Evolutionary conservation across 768 basidiomycete species (phyloP).

Genomic region (Lactarius hatsudake): DNA sequence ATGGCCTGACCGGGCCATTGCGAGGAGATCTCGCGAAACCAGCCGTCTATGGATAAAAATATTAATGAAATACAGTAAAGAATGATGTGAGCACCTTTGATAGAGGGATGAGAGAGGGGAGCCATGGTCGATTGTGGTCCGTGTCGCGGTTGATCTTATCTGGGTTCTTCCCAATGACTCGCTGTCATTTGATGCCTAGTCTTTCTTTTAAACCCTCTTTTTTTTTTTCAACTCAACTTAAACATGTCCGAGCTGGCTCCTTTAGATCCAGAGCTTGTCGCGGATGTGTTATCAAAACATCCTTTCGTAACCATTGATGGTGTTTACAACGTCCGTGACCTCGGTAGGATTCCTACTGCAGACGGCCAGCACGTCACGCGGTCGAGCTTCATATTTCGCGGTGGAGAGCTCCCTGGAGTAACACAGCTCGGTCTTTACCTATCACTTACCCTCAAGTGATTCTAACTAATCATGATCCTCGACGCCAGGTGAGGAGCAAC

Average conservation of each 20-base stretch:
- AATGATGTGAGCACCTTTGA: slow-evolving; percentile 32
- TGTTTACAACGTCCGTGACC: slow-evolving; percentile 71
- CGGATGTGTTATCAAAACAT: slow-evolving; percentile 58
- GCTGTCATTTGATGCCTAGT: neutral
- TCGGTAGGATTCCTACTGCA: slow-evolving; percentile 58
- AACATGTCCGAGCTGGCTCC: slow-evolving; percentile 47
- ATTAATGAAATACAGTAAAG: neutral
- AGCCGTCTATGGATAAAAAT: slow-evolving; percentile 59
- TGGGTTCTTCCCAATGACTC: neutral
- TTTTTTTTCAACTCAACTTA: neutral
- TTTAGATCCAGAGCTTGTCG: slow-evolving; percentile 63
- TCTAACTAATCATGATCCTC: neutral
- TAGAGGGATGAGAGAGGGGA: slow-evolving; percentile 39
- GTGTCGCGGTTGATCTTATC: slow-evolving; percentile 7
- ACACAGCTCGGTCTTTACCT: slow-evolving; percentile 57
- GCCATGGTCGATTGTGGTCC: slow-evolving; percentile 31
- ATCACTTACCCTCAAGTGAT: slow-evolving; percentile 7
- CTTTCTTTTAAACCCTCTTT: neutral
- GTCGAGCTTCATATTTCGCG: slow-evolving; percentile 58
- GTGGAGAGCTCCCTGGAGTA: slow-evolving; percentile 70
- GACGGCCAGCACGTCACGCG: slow-evolving; percentile 49
- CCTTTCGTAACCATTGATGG: slow-evolving; percentile 73
- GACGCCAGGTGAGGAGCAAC: slow-evolving; percentile 50
- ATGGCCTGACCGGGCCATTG: slow-evolving; percentile 99
- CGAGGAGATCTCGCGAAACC: slow-evolving; percentile 92